Evolutionary conservation across 163 green algal genomes (phyloP).

Genomic region (Scenedesmus sp.): DNA sequence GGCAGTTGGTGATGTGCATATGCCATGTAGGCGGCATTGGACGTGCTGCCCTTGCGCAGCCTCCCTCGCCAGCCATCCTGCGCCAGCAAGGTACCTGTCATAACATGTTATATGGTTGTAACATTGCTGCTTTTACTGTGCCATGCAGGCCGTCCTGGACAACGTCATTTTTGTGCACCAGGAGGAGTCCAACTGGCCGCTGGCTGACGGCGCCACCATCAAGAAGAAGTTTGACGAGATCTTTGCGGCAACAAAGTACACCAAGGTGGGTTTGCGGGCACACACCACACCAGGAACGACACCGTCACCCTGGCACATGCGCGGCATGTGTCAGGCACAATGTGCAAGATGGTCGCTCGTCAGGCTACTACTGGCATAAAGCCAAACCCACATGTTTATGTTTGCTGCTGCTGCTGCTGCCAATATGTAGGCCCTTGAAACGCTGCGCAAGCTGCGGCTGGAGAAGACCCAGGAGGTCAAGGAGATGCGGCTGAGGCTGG

Average conservation of each 20-base stretch:
- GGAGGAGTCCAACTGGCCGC: slow-evolving; percentile 98
- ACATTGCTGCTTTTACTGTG: not conserved
- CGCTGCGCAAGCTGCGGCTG: slow-evolving; percentile 84
- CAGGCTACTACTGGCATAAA: not conserved
- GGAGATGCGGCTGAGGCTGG: slow-evolving; percentile 65
- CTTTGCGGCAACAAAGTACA: slow-evolving; percentile 97
- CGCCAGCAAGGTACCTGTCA: not conserved
- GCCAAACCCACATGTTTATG: no score
- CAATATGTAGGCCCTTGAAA: slow-evolving; percentile 85
- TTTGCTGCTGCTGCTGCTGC: not conserved
- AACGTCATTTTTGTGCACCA: slow-evolving; percentile 99
- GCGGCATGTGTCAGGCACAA: no score
- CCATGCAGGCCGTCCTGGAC: slow-evolving; percentile 93
- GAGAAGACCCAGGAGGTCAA: slow-evolving; percentile 77
- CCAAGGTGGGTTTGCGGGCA: slow-evolving; percentile 72
- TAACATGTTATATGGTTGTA: not conserved
- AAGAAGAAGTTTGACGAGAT: slow-evolving; percentile 99
- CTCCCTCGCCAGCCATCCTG: no score
- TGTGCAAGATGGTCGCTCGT: not conserved
- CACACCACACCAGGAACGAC: not conserved
- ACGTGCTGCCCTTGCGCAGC: no score
- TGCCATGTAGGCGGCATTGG: no score
- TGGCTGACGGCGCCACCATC: slow-evolving; percentile 86
- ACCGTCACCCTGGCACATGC: not conserved
- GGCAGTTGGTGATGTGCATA: no score